Conservation (phyloP, 768 basidiomycete species). For the Boletus patriciae region DNA sequence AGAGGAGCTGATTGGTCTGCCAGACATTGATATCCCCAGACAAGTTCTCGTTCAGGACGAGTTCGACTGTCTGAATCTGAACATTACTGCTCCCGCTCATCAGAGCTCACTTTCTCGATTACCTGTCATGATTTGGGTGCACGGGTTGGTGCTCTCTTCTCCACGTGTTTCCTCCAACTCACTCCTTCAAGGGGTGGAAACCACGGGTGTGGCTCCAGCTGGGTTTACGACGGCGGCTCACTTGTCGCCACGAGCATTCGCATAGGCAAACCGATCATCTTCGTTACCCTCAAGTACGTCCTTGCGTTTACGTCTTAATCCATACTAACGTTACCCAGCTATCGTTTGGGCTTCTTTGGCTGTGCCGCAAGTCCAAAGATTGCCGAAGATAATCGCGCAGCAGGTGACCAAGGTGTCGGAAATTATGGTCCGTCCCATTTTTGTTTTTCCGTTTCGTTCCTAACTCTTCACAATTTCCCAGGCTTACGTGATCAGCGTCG, state of each 20-base stretch:
- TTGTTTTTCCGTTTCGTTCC: not conserved
- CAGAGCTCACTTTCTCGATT: slow-evolving; percentile 50
- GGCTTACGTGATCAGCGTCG: slow-evolving; percentile 64
- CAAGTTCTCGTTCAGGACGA: slow-evolving; percentile 65
- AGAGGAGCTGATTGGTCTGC: slow-evolving; percentile 60
- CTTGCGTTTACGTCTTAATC: slow-evolving; percentile 17
- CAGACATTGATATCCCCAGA: slow-evolving; percentile 50
- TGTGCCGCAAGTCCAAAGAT: slow-evolving; percentile 68
- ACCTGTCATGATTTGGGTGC: slow-evolving; percentile 86
- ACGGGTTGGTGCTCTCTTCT: slow-evolving; percentile 55
- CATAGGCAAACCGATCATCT: slow-evolving; percentile 61
- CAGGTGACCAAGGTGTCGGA: slow-evolving; percentile 69
- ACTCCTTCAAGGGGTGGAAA: slow-evolving; percentile 63
- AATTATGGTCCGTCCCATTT: slow-evolving; percentile 61
- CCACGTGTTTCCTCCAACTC: slow-evolving; percentile 17
- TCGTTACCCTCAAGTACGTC: slow-evolving; percentile 76
- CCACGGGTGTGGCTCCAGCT: slow-evolving; percentile 70
- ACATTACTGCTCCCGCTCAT: slow-evolving; percentile 72
- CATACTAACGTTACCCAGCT: slow-evolving; percentile 43
- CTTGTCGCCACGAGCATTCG: slow-evolving; percentile 68
- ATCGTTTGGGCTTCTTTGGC: slow-evolving; percentile 74
- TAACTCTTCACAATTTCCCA: slow-evolving; percentile 22
- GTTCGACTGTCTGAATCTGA: slow-evolving; percentile 78
- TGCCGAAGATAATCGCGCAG: slow-evolving; percentile 62
- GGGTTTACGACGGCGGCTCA: slow-evolving; percentile 74